Base-by-base conservation (phyloP, 345 rosid genomes). In the Populus ilicifolia region DNA sequence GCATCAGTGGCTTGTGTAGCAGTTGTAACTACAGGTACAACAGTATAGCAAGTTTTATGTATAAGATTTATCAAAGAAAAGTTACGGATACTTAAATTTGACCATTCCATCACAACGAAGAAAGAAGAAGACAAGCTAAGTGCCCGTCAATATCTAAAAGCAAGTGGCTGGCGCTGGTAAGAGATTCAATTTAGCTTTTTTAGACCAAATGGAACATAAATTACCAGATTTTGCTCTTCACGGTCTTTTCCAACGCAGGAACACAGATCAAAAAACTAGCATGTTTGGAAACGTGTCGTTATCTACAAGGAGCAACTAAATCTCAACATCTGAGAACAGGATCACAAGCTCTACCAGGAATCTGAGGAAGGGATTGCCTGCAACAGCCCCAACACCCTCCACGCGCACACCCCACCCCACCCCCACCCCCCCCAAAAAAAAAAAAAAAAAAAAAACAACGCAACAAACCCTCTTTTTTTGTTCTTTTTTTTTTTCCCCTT, bases 1-100 rank as follows among this genome's bases (percentile, higher is more conserved):
- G 89, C 87, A 17, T 87, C 89, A 5, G 67, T 35, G 67, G 81
- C 89, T 65, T 78, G 71, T 71, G 70, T 75, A 67, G 90, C 86
- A 33, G 89, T 83, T 30, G 81, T 54, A 30, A 89, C 94, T 89
- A 85, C 74, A 82, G 61, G 23, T 21, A 21, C 59, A 30, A 8
- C 63, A 76, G 27, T 12, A n/a, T 30, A 30, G 3, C 25, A 69
- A 23, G 23, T 52, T 38, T 25, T 25, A 38, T 44, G 35, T 23
- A 67, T 69, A 38, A 30, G 61, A 35, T 67, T 38, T 33, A 27
- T 71, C 59, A 71, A 63, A 8, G n/a, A 13, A 61, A 63, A 48
- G 43, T 68, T 6, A 2, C 2, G 8, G 54, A 29, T 25, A n/a
- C 50, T 25, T 3, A 46, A 71, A 65, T n/a, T 23, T 59, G 29